Conservation (phyloP, 2,329 filamentous ascomycete genomes). For the Diplodia sapinea region DNA sequence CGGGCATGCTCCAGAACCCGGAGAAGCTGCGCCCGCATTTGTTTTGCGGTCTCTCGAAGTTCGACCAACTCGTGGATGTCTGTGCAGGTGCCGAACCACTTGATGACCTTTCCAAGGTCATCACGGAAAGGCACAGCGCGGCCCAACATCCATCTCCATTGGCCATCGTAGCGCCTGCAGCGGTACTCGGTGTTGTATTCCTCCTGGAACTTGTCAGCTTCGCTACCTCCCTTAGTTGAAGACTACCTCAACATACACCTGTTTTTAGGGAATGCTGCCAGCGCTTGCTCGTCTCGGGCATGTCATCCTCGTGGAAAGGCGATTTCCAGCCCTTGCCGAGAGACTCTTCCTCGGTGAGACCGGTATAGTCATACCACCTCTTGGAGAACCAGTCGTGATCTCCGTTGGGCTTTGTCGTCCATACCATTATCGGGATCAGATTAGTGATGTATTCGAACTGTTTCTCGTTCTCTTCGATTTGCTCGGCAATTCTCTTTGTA, state of each 20-base stretch:
- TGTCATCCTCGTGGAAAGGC: constrained; percentile 74
- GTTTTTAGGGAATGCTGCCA: constrained; percentile 70
- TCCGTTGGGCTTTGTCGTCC: constrained; percentile 73
- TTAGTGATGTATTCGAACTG: constrained; percentile 79
- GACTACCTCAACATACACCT: constrained; percentile 49
- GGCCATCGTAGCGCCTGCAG: constrained; percentile 68
- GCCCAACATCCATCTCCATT: constrained; percentile 81
- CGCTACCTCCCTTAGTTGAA: not conserved
- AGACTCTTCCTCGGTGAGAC: constrained; percentile 66
- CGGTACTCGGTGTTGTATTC: constrained; percentile 75
- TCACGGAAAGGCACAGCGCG: constrained; percentile 72
- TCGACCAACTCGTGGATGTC: constrained; percentile 78
- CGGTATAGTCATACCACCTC: constrained; percentile 81
- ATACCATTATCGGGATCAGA: constrained; percentile 64
- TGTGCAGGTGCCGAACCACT: constrained; percentile 82
- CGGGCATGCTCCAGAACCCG: constrained; percentile 76
- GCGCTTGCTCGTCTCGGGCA: constrained; percentile 58
- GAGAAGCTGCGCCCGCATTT: constrained; percentile 71
- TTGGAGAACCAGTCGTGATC: constrained; percentile 75
- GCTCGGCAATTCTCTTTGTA: constrained; percentile 70
- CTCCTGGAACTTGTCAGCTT: constrained; percentile 44
- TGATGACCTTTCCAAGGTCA: constrained; percentile 70
- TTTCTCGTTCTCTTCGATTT: constrained; percentile 73
- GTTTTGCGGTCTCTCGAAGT: constrained; percentile 68
- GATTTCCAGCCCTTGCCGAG: constrained; percentile 67